Conservation (phyloP, 495 filamentous ascomycete genomes). For the Penicillium steckii region DNA sequence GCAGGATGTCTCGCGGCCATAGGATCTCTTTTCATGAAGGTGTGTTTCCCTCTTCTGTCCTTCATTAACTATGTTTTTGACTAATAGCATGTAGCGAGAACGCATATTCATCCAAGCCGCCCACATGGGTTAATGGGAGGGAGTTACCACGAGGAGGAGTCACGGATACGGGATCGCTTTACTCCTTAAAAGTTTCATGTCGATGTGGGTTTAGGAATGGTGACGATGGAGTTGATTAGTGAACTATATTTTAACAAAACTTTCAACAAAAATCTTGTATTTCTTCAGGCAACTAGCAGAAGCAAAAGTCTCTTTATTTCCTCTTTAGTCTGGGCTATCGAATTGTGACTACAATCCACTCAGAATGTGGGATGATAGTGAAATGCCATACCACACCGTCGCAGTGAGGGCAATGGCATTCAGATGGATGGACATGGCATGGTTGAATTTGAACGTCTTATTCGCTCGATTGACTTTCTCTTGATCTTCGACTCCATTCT, state of each 20-base stretch:
- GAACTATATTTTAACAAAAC: no score
- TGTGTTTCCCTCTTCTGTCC: background rate
- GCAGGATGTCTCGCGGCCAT: slow-evolving; percentile 47
- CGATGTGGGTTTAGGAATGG: no score
- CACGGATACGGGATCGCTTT: background rate
- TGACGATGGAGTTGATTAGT: no score
- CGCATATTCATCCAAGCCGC: slow-evolving; percentile 14
- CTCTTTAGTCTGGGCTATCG: no score
- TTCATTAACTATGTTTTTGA: no score
- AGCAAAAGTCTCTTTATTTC: no score
- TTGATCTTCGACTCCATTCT: slow-evolving; percentile 11
- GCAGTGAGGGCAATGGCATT: slow-evolving; percentile 52
- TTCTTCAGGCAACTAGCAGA: no score
- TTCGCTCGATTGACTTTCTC: slow-evolving; percentile 39
- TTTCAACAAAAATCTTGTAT: no score
- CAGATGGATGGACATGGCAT: slow-evolving; percentile 57
- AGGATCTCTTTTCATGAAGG: slow-evolving; percentile 51
- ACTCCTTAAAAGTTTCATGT: no score
- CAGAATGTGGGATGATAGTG: slow-evolving; percentile 32
- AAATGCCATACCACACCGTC: slow-evolving; percentile 50
- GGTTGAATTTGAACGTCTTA: slow-evolving; percentile 44
- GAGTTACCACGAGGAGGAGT: background rate
- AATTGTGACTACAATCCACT: slow-evolving; percentile 4
- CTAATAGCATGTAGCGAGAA: no score
- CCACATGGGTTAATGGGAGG: background rate